phyloP scores from a whole-genome alignment of 2,329 filamentous ascomycete genomes.

The Lachnellula cervina region DNA sequence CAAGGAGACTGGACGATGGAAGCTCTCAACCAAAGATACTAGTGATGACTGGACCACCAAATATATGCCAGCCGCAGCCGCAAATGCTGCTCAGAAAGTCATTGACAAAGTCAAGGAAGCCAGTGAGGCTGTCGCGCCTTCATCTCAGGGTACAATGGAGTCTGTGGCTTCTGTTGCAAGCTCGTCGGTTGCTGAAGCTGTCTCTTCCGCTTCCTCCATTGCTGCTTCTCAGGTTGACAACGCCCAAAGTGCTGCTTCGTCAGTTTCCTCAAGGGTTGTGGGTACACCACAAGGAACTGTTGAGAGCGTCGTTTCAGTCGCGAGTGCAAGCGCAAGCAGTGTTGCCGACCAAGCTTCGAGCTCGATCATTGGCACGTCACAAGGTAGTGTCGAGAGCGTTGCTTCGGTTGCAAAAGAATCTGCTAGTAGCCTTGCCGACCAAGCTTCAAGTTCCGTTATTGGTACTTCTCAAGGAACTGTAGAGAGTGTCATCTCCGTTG shows the following conservation, averaged over 20 bases:
- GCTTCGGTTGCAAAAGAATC: slow-evolving; percentile 29
- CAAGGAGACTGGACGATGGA: slow-evolving; percentile 81
- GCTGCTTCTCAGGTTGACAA: slow-evolving; percentile 12
- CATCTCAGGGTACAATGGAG: slow-evolving; percentile 25
- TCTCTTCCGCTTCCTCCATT: slow-evolving; percentile 20
- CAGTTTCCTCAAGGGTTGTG: slow-evolving; percentile 15
- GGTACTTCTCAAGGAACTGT: slow-evolving; percentile 25
- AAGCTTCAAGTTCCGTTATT: slow-evolving; percentile 27
- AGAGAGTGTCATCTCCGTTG: slow-evolving; percentile 23
- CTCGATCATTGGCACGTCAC: slow-evolving; percentile 21
- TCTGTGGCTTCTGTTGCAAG: slow-evolving; percentile 32
- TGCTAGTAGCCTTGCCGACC: slow-evolving; percentile 24
- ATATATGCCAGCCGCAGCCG: slow-evolving; percentile 53
- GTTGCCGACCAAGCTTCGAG: slow-evolving; percentile 21
- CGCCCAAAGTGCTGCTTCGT: slow-evolving; percentile 19
- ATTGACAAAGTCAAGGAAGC: slow-evolving; percentile 25
- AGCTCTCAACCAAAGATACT: slow-evolving; percentile 68
- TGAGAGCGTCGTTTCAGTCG: slow-evolving; percentile 20
- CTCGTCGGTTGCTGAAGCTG: slow-evolving; percentile 16
- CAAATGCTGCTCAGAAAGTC: slow-evolving; percentile 36
- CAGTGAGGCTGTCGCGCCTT: slow-evolving; percentile 22
- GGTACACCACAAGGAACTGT: slow-evolving; percentile 17
- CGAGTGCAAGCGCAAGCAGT: slow-evolving; percentile 13
- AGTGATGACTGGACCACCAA: slow-evolving; percentile 75
- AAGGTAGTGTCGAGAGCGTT: slow-evolving; percentile 32